These are phyloP conservation scores for Dissophora globulifera DNA, from an alignment of 192 early-diverging fungal species.

Conservation along the genomic window DNA sequence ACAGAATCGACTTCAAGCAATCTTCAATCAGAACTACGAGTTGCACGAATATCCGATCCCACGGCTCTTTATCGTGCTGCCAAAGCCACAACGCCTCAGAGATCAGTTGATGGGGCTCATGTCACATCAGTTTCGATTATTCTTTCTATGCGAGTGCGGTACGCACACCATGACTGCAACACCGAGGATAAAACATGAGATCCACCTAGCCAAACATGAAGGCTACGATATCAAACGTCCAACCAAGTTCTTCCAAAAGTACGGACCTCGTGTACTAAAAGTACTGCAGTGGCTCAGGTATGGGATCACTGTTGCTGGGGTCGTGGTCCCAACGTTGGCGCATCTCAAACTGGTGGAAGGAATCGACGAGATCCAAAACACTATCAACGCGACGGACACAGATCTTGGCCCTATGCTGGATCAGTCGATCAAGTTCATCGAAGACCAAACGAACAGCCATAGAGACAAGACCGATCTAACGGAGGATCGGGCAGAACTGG, in stretches of 20 bases:
- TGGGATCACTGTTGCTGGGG: not conserved
- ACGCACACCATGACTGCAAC: not conserved
- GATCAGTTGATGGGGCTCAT: not conserved
- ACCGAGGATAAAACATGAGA: not conserved
- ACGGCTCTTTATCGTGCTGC: constrained; percentile 14
- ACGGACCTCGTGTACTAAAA: constrained; percentile 17
- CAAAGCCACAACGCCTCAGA: not conserved
- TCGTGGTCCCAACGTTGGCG: constrained; percentile 1
- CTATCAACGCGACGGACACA: not conserved
- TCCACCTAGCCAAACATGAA: constrained; percentile 25
- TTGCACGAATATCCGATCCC: constrained; percentile 29
- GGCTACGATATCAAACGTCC: constrained; percentile 13
- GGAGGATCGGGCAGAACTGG: not conserved
- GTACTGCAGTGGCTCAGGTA: constrained; percentile 17
- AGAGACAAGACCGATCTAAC: not conserved
- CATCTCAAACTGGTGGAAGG: not conserved
- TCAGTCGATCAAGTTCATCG: not conserved
- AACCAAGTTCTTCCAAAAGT: constrained; percentile 24
- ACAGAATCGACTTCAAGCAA: constrained; percentile 10
- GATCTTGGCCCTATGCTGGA: not conserved
- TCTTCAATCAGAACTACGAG: constrained; percentile 21
- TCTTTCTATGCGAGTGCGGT: constrained; percentile 23
- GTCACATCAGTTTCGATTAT: constrained; percentile 1
- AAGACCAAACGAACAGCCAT: not conserved
- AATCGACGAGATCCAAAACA: not conserved